Base-by-base conservation (phyloP, 2,329 filamentous ascomycete genomes). In the Cordyceps cicadae region DNA sequence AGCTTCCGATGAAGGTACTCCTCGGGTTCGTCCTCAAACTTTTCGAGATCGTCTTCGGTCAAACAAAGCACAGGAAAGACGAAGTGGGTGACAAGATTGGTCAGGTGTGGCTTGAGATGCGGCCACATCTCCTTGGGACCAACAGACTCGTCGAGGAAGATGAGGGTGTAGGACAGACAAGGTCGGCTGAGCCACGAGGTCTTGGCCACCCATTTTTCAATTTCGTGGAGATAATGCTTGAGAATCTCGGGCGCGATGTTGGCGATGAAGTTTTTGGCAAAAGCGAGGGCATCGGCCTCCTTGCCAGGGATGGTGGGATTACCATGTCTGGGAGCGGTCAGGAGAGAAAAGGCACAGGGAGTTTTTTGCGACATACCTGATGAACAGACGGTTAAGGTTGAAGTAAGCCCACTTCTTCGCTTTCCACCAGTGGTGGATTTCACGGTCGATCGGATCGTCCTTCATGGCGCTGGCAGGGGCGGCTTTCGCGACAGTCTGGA, bases 321-420 rank as follows among this genome's bases (percentile, higher is more conserved):
- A 63, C 94, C 94, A 70, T 99, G 96, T 75, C 92, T 94, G 66
- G 7, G 7, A 64, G 50, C 29, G 19, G 53, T 64, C 43, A 62
- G 61, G 54, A 39, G 6, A 21, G 12, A 8, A 34, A 24, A 32
- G 32, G 49, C 34, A 11, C 2, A 17, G 17, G 11, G n/a, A 9
- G 2, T 17, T 8, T 12, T 19, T 17, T n/a, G 19, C 29, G 29
- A 64, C 81, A 63, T 77, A 93, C 89, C 91, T 85, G 67, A 97
- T 92, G 71, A 94, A 99, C 19, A 99, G 84, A 64, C 94, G 85
- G 77, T 99, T 99, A 67, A 99, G 77, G 75, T 97, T 97, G 70
- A 94, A 96, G 75, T 97, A 99, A 15, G 93, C 89, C 94, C 94
- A 97, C 76, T 99, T 99, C 86, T 97, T 97, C 65, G 92, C 90